Conservation (phyloP, 1,284 basidiomycete genomes). For the Ganoderma boninense region DNA sequence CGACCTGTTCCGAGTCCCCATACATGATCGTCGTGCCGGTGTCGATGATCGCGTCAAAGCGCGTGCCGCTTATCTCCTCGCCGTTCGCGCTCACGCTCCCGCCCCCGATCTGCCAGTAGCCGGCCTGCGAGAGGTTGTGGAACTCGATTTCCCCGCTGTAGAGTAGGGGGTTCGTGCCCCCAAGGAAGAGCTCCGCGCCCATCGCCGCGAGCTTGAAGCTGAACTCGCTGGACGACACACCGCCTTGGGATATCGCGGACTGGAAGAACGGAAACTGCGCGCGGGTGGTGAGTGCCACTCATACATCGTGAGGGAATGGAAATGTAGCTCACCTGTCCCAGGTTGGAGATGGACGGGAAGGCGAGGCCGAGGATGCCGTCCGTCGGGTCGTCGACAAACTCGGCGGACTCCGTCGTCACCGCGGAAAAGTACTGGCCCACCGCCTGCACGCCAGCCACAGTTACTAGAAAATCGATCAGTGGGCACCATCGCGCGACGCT, state of each 20-base stretch:
- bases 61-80: neutral
- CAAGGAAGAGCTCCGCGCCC: constrained; percentile 59
- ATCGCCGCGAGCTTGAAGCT: constrained; percentile 54
- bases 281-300: constrained; percentile 51
- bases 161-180: constrained; percentile 49
- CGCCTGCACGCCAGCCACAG: constrained; percentile 30
- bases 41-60: constrained; percentile 45
- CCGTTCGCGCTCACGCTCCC: constrained; percentile 31
- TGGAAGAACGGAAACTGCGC: constrained; percentile 47
- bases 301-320: neutral
- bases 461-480: constrained; percentile 30
- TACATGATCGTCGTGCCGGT: constrained; percentile 58
- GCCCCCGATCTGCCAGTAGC: constrained; percentile 37
- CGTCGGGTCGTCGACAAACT: constrained; percentile 30
- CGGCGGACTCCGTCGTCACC: constrained; percentile 30
- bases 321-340: constrained; percentile 22
- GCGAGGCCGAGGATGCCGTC: constrained; percentile 41
- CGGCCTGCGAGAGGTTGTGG: constrained; percentile 35
- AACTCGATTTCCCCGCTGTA: constrained; percentile 51
- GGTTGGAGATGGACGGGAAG: constrained; percentile 34
- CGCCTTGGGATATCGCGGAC: constrained; percentile 47
- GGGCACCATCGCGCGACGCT: neutral
- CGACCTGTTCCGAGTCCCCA: constrained; percentile 51
- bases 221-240: constrained; percentile 50
- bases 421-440: constrained; percentile 36